phyloP scores from a whole-genome alignment of 441 rosid genomes.

The Capsella rubella region DNA sequence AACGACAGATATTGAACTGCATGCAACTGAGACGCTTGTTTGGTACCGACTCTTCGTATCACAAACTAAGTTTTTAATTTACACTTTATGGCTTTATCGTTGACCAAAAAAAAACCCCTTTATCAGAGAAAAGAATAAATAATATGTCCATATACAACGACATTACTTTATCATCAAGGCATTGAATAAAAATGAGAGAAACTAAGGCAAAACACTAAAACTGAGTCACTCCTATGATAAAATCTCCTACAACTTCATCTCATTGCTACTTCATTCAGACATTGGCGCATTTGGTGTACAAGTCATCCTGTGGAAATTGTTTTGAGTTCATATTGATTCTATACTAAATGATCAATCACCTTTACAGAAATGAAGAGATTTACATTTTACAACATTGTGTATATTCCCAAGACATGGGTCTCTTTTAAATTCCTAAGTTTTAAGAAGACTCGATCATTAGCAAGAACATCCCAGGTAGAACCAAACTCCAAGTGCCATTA shows the following conservation, averaged over 20 bases:
- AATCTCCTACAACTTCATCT: neutral
- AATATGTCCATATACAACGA: neutral
- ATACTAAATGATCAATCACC: neutral
- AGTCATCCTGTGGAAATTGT: neutral
- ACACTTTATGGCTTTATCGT: no score
- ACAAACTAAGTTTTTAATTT: neutral
- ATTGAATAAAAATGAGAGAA: no score
- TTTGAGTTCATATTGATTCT: no score
- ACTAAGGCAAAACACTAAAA: neutral
- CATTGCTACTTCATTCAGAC: neutral
- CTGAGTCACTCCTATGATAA: neutral
- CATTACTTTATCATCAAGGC: neutral
- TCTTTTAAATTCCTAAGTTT: neutral
- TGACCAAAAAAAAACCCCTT: no score
- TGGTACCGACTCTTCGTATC: conserved; percentile 3
- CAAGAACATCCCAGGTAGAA: neutral
- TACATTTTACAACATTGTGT: neutral
- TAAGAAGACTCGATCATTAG: neutral
- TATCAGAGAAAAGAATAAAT: no score
- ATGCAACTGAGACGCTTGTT: neutral
- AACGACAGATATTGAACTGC: conserved; percentile 3
- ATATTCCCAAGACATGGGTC: neutral
- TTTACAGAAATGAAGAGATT: neutral
- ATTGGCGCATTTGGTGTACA: neutral
- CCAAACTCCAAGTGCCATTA: neutral